Conservation (phyloP, 192 early-diverging fungal species). For the Coemansia sp. region DNA sequence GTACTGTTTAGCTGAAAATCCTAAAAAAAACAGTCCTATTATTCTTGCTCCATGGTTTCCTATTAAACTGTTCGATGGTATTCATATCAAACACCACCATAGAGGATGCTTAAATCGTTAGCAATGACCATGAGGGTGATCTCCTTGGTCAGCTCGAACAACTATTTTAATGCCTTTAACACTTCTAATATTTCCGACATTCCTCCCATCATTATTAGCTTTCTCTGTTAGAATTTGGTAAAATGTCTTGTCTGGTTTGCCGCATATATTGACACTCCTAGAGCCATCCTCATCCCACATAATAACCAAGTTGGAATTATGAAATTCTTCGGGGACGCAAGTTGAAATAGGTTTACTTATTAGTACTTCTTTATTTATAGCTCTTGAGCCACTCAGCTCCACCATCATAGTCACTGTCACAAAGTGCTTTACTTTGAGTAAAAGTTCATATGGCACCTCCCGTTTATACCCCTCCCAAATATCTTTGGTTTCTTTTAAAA, state of each 20-base stretch:
- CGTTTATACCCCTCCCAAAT: not conserved
- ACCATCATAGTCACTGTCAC: no score
- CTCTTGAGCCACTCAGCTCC: no score
- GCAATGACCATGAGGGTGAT: not conserved
- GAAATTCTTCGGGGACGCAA: not conserved
- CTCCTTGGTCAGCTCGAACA: not conserved
- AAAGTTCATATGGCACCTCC: no score
- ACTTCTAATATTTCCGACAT: no score
- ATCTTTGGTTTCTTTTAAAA: not conserved
- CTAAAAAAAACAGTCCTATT: not conserved
- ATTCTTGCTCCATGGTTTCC: not conserved
- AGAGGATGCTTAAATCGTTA: no score
- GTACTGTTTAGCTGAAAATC: not conserved
- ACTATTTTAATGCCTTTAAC: not conserved
- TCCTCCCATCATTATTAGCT: no score
- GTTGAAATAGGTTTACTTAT: not conserved
- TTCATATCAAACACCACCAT: not conserved
- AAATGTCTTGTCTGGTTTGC: not conserved
- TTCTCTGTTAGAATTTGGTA: no score
- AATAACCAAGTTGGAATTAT: not conserved
- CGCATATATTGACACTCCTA: not conserved
- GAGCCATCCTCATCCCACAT: not conserved
- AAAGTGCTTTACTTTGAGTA: no score
- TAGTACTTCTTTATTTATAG: no score
- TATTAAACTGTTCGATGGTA: not conserved